Base-by-base conservation (phyloP, 169 alveolate species). In the Plasmodium knowlesi region DNA sequence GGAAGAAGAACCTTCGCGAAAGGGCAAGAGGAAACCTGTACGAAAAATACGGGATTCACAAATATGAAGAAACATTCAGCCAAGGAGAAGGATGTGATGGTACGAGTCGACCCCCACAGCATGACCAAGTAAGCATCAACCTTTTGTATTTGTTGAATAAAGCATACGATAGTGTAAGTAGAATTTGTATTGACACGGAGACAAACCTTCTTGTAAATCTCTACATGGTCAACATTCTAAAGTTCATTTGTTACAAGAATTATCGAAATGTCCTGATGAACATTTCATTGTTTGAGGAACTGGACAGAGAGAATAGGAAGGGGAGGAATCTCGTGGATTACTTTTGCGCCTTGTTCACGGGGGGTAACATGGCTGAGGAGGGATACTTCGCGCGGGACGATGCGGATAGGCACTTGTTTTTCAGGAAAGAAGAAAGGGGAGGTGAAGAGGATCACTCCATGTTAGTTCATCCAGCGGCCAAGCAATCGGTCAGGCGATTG, bases 31-130 rank as follows among this genome's bases (percentile, higher is more conserved):
- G 83, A 22, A 88, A 88, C 32, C 43, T 88, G 14, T 88, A 76
- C 46, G 89, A 88, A 78, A 88, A 61, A 16, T 88, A 88, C 70
- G 54, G 16, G 12, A 88, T 88, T 54, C 94, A 88, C 50, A 88
- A 78, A 37, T 70, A 19, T 28, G 76, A 41, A n/a, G 28, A 73
- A 4, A 25, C 43, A 3, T 9, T 46, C 14, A 1, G 14, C 30
- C 39, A 30, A 6, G 37, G 10, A 3, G 6, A 1, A 28, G 9
- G 28, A 39, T 1, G 39, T 32, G 43, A n/a, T 19, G 43, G 28
- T 19, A 57, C 16, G 8, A 61, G 10, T 22, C 74, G n/a, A 2
- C 1, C 32, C 34, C 74, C 37, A 12, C 73, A 67, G 19, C 32
- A 53, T 16, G 89, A 88, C 32, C 57, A 78, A 39, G 43, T 88